phyloP scores from a whole-genome alignment of 2,329 filamentous ascomycete species.

The Penicillium concentricum region DNA sequence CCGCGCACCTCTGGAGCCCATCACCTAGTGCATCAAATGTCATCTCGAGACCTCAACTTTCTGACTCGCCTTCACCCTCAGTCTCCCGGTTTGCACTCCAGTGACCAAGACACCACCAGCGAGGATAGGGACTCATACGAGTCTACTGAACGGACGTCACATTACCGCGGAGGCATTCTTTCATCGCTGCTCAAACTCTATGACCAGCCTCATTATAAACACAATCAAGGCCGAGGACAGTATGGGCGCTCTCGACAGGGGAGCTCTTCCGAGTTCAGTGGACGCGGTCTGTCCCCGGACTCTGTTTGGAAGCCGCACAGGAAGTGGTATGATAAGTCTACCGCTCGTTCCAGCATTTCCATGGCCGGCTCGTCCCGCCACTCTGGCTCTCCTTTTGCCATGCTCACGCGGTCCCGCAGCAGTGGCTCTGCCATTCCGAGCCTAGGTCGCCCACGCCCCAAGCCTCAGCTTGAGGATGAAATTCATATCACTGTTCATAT shows the following conservation, averaged over 20 bases:
- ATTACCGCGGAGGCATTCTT: conserved; percentile 72
- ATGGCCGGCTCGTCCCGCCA: conserved; percentile 32
- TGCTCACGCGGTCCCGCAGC: conserved; percentile 39
- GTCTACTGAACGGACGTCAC: conserved; percentile 64
- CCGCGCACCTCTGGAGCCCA: conserved; percentile 33
- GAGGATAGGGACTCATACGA: conserved; percentile 49
- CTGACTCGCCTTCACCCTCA: conserved; percentile 34
- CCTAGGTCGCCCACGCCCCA: conserved; percentile 13
- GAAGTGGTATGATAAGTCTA: conserved; percentile 45
- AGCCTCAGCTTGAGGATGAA: conserved; percentile 43
- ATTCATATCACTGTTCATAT: conserved; percentile 62
- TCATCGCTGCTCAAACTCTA: conserved; percentile 71
- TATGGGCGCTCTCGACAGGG: conserved; percentile 32
- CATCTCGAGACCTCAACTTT: conserved; percentile 33
- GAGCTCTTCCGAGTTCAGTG: conserved; percentile 33
- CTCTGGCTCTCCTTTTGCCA: conserved; percentile 29
- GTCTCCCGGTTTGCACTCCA: conserved; percentile 34
- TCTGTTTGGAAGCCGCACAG: conserved; percentile 30
- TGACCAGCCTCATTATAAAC: conserved; percentile 45
- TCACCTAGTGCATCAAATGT: conserved; percentile 38
- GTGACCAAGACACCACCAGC: conserved; percentile 30
- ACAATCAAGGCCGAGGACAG: conserved; percentile 20
- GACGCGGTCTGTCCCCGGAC: conserved; percentile 34
- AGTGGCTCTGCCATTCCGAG: conserved; percentile 32
- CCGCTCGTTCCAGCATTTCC: conserved; percentile 37